phyloP scores from a whole-genome alignment of 208 protist genomes.

The Giardia muris region DNA sequence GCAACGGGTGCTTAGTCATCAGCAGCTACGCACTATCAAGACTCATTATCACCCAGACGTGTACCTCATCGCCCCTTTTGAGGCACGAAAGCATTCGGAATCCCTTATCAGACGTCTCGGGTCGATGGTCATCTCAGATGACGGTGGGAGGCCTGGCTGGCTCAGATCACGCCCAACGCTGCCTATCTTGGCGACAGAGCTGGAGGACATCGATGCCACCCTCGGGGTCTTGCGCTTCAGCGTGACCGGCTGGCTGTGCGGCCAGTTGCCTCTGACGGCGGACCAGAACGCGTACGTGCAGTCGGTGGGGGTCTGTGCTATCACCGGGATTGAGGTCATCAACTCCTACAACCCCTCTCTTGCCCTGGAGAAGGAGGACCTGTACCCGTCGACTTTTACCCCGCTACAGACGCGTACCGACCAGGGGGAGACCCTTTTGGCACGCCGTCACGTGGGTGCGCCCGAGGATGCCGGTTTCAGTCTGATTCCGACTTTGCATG shows the following conservation, averaged over 20 bases:
- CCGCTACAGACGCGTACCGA: neutral
- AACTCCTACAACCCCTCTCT: neutral
- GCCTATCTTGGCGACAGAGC: neutral
- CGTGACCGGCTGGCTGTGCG: neutral
- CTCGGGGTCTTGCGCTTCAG: neutral
- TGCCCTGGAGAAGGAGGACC: neutral
- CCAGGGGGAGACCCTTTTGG: neutral
- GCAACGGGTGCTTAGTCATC: neutral
- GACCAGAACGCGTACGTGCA: neutral
- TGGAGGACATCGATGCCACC: neutral
- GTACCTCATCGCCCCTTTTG: neutral
- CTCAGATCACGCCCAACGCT: neutral
- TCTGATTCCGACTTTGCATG: neutral
- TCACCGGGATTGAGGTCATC: neutral
- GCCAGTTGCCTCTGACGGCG: neutral
- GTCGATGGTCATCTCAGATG: neutral
- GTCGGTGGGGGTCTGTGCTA: neutral
- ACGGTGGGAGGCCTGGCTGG: neutral
- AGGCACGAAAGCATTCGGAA: neutral
- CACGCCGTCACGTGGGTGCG: neutral
- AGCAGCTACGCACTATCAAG: neutral
- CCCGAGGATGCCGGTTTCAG: no score
- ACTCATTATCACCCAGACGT: neutral
- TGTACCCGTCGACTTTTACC: neutral
- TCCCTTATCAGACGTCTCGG: neutral